Conservation (phyloP, 495 filamentous ascomycete species). For the Choiromyces venosus region DNA sequence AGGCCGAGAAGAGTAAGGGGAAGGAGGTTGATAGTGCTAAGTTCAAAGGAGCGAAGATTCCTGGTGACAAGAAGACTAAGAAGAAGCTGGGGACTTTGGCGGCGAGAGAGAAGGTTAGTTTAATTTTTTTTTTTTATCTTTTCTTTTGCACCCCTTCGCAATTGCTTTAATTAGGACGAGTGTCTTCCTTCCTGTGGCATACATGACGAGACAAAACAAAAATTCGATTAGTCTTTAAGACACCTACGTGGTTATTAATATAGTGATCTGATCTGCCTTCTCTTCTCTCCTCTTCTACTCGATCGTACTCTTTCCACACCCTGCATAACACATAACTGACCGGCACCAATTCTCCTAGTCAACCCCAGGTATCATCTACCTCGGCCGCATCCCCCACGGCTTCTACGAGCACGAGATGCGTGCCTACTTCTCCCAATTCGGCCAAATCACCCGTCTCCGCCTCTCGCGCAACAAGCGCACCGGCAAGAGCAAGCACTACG, state of each 20-base stretch:
- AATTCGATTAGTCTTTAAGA: conserved; percentile 38
- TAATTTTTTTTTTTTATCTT: background rate
- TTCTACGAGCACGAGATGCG: conserved; percentile 97
- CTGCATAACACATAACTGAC: conserved; percentile 3
- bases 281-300: background rate
- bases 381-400: conserved; percentile 84
- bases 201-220: conserved; percentile 26
- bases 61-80: conserved; percentile 56
- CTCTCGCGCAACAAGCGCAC: conserved; percentile 87
- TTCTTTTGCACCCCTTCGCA: background rate
- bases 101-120: conserved; percentile 27
- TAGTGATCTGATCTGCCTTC: conserved; percentile 10
- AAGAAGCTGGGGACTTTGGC: conserved; percentile 40
- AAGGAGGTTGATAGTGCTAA: conserved; percentile 45
- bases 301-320: background rate
- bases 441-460: conserved; percentile 70
- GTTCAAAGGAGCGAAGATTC: conserved; percentile 61
- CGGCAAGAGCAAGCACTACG: conserved; percentile 82
- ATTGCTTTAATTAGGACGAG: background rate
- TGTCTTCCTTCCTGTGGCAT: background rate
- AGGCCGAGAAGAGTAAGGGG: conserved; percentile 52
- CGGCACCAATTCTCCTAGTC: conserved; percentile 17
- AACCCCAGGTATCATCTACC: conserved; percentile 74
- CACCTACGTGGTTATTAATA: conserved; percentile 33
- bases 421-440: conserved; percentile 92